phyloP scores from a whole-genome alignment of 1,284 basidiomycete genomes.

The Tremellales sp. region DNA sequence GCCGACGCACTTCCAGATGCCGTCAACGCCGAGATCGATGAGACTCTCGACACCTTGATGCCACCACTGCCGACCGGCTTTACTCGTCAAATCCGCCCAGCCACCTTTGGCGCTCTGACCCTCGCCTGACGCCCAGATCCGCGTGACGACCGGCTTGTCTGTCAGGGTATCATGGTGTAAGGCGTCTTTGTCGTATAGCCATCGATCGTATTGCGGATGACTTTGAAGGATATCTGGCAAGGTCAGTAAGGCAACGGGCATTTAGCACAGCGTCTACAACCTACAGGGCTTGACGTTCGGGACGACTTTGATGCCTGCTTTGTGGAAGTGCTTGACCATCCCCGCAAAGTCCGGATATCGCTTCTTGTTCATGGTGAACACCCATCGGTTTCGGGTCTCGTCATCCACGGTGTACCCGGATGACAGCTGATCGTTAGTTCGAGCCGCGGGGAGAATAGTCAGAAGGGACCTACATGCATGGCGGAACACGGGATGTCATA shows the following conservation, averaged over 20 bases:
- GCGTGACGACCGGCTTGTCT: conserved; percentile 40
- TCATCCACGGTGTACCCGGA: conserved; percentile 49
- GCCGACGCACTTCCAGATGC: conserved; percentile 48
- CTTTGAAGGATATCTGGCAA: conserved; percentile 27
- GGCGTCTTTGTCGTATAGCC: conserved; percentile 39
- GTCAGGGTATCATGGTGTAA: conserved; percentile 43
- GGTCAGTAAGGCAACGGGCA: too few relatives aligned
- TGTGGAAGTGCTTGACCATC: conserved; percentile 46
- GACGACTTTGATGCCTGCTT: conserved; percentile 48
- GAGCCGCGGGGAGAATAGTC: too few relatives aligned
- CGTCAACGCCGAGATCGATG: conserved; percentile 47
- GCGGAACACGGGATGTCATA: conserved; percentile 50
- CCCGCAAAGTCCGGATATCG: conserved; percentile 51
- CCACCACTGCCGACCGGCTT: conserved; percentile 49
- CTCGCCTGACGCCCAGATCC: conserved; percentile 48
- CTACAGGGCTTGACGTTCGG: conserved; percentile 50
- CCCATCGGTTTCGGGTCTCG: conserved; percentile 44
- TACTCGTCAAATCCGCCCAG: conserved; percentile 50
- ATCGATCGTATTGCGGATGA: conserved; percentile 43
- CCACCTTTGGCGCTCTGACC: conserved; percentile 46
- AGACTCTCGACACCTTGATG: conserved; percentile 43
- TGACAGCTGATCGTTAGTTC: too few relatives aligned
- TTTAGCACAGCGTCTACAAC: conserved; percentile 11
- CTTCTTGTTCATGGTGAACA: conserved; percentile 49
- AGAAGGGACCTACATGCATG: conserved; percentile 28